These are phyloP conservation scores for Polyporus tsugae DNA, from an alignment of 1,284 basidiomycete species.

Conservation along the genomic window DNA sequence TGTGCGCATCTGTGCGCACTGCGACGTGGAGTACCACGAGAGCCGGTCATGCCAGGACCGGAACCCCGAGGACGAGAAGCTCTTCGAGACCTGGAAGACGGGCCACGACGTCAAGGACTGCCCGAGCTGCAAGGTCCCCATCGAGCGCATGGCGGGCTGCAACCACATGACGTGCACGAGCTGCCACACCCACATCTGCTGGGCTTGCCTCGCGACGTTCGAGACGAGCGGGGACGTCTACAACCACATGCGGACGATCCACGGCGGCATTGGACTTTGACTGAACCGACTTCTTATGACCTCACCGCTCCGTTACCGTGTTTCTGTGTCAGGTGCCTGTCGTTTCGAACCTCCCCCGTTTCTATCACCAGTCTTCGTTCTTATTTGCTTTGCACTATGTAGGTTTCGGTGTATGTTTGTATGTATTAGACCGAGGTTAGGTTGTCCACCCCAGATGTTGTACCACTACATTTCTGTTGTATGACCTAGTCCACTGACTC, in stretches of 20 bases:
- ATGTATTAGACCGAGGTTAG: not conserved
- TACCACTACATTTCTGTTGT: not conserved
- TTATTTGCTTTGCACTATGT: not conserved
- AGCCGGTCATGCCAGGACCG: constrained; percentile 65
- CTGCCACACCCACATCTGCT: constrained; percentile 79
- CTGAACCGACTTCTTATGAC: not conserved
- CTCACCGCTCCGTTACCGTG: no score
- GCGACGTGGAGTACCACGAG: constrained; percentile 72
- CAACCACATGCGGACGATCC: constrained; percentile 59
- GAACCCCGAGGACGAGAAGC: constrained; percentile 56
- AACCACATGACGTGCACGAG: constrained; percentile 78
- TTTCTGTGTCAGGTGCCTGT: not conserved
- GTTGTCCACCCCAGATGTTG: not conserved
- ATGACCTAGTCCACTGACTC: not conserved
- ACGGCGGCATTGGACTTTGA: constrained; percentile 53
- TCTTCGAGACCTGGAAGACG: constrained; percentile 66
- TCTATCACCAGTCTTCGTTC: not conserved
- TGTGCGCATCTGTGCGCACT: constrained; percentile 69
- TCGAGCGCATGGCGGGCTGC: constrained; percentile 76
- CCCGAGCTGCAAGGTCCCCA: constrained; percentile 69
- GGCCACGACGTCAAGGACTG: constrained; percentile 72
- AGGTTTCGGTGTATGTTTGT: not conserved
- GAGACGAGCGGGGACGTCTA: constrained; percentile 65
- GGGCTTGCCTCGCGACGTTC: constrained; percentile 77
- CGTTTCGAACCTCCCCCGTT: not conserved